A percentile compares a stretch with the other conserved stretches of the same genome.
Evolutionary conservation across 805 yeast genomes (phyloP).

Genomic region (Starmera quercuum): DNA sequence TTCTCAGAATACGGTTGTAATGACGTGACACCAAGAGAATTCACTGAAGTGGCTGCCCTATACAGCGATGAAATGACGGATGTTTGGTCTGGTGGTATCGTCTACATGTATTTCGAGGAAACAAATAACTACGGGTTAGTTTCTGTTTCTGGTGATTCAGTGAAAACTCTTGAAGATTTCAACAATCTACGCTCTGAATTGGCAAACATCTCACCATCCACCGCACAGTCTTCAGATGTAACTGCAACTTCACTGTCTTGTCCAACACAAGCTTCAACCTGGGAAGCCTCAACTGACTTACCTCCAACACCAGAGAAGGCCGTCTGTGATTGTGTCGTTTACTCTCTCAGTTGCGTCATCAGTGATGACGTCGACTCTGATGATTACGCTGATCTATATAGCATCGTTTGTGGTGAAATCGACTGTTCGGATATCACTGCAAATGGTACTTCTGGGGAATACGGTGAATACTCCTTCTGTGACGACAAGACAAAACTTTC

Average conservation of each 20-base stretch:
- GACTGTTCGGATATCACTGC: slow-evolving; percentile 56
- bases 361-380: slow-evolving; percentile 37
- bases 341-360: slow-evolving; percentile 54
- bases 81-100: slow-evolving; percentile 93
- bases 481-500: slow-evolving; percentile 61
- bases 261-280: slow-evolving; percentile 43
- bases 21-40: slow-evolving; percentile 61
- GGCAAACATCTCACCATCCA: slow-evolving; percentile 43
- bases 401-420: slow-evolving; percentile 46
- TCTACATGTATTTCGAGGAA: slow-evolving; percentile 87
- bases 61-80: slow-evolving; percentile 69
- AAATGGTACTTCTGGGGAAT: slow-evolving; percentile 56
- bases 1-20: slow-evolving; percentile 91
- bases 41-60: slow-evolving; percentile 65
- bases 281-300: slow-evolving; percentile 61
- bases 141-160: slow-evolving; percentile 38
- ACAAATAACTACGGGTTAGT: slow-evolving; percentile 79
- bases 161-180: slow-evolving; percentile 58
- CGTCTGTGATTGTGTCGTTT: slow-evolving; percentile 55
- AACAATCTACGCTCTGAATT: slow-evolving; percentile 46
- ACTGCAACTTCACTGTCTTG: slow-evolving; percentile 32
- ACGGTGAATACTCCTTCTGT: slow-evolving; percentile 74
- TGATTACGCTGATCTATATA: slow-evolving; percentile 56
- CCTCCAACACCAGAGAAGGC: slow-evolving; percentile 74
- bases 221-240: slow-evolving; percentile 29